A percentile compares a stretch with the other conserved stretches of the same genome.
These are phyloP conservation scores for Vigna nakashimae DNA, from an alignment of 306 rosid genomes.

Conservation along the genomic window DNA sequence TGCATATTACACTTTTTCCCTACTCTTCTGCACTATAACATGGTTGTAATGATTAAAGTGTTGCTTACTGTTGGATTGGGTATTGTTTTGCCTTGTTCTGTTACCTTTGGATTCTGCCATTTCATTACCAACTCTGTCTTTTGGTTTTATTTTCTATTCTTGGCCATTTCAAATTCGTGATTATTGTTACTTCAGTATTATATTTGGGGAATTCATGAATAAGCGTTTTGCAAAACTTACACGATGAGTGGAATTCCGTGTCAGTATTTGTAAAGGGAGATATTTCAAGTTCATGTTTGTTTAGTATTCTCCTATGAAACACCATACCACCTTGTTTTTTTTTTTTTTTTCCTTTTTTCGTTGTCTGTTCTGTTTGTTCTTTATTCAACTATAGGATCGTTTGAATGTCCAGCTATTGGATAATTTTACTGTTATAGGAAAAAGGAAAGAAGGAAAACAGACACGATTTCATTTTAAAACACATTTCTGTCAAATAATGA, in stretches of 20 bases:
- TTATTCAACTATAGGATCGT: neutral
- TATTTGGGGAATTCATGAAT: slow-evolving; percentile 7
- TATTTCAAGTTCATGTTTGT: slow-evolving; percentile 5
- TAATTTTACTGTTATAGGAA: neutral
- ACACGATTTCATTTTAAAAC: slow-evolving; percentile 1
- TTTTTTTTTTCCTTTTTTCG: neutral
- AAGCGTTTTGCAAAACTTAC: neutral
- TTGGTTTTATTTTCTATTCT: slow-evolving; percentile 20
- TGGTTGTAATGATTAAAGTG: neutral
- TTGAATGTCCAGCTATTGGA: slow-evolving; percentile 1
- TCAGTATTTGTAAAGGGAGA: slow-evolving; percentile 1
- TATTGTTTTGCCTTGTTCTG: slow-evolving; percentile 20
- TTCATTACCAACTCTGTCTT: neutral
- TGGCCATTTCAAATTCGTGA: slow-evolving; percentile 28
- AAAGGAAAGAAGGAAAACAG: neutral
- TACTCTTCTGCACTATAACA: slow-evolving; percentile 25
- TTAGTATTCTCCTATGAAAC: slow-evolving; percentile 28
- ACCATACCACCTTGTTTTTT: neutral
- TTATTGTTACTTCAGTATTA: neutral
- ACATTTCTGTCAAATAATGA: slow-evolving; percentile 4
- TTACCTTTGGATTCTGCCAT: slow-evolving; percentile 17
- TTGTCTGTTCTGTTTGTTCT: too few species aligned
- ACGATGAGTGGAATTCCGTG: neutral
- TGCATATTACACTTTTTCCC: slow-evolving; percentile 14
- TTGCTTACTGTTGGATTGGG: slow-evolving; percentile 29